Base-by-base conservation (phyloP, 352 stramenopile species). In the Phytophthora uliginosa region DNA sequence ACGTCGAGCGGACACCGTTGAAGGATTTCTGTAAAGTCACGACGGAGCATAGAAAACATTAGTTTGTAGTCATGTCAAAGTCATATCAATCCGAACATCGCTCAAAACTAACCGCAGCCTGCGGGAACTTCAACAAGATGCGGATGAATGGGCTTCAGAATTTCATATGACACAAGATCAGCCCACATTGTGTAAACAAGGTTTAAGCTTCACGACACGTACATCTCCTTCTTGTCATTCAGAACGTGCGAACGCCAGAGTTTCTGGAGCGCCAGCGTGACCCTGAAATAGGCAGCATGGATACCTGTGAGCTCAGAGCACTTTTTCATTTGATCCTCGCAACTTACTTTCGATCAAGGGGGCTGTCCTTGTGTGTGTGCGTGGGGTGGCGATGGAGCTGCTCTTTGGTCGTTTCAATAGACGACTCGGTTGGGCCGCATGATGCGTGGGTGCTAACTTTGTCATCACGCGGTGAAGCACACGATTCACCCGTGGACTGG, bases 101-200 rank as follows among this genome's bases (percentile, higher is more conserved):
- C 45, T 15, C 26, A 52, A 15, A 58, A 54, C 77, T 38, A 58
- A 84, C 77, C 38, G 75, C 76, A 3, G 88, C 82, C 20, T 87
- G 66, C 17, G 86, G 86, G 45, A 90, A 89, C 69, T 92, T 93
- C 66, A 93, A 81, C 63, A 93, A 70, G 50, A 92, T 93, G 20
- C 81, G 79, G 7, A 81, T 92, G 76, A 93, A 93, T 22, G 84
- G 82, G 24, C 89, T 86, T 13, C 24, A 55, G 8, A 34, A 36
- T 20, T 18, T 7, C 3, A 33, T 5, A 34, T n/a, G 8, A 34
- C 33, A 28, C 4, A 13, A n/a, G 2, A n/a, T 36, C 24, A 54
- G 22, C 7, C 6, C 17, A 51, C 42, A 51, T 22, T 17, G 6
- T 24, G 8, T 9, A 51, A 1, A 20, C 45, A 51, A 51, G 0